These are phyloP conservation scores for Olyra latifolia DNA, from an alignment of 176 grass and related monocot genomes.

Conservation along the genomic window DNA sequence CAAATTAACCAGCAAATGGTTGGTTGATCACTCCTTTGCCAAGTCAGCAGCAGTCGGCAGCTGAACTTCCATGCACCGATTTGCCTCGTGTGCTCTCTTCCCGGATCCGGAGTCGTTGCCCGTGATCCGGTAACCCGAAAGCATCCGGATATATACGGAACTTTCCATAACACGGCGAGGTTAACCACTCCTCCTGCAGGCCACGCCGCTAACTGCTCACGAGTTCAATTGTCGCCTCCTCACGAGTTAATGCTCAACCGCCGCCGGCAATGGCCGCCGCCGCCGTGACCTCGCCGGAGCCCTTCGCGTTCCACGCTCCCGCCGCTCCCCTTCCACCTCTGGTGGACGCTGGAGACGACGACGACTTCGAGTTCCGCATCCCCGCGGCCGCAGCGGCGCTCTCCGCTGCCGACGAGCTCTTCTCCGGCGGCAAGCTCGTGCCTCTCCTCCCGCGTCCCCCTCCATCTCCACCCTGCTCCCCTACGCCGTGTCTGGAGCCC, in stretches of 20 bases:
- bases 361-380: constrained; percentile 65
- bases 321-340: background rate
- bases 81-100: constrained; percentile 43
- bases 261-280: constrained; percentile 45
- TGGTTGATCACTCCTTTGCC: background rate
- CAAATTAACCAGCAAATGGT: background rate
- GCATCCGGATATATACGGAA: background rate
- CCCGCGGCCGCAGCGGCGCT: constrained; percentile 44
- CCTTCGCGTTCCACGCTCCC: constrained; percentile 31
- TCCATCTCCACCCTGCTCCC: background rate
- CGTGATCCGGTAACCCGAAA: constrained; percentile 5
- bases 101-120: background rate
- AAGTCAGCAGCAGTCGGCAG: background rate
- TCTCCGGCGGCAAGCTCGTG: constrained; percentile 62
- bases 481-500: constrained; percentile 4
- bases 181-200: constrained; percentile 20
- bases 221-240: constrained; percentile 7
- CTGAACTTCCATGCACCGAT: background rate
- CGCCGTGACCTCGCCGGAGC: constrained; percentile 38
- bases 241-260: constrained; percentile 41
- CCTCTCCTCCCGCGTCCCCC: constrained; percentile 32
- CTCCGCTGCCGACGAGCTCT: constrained; percentile 72
- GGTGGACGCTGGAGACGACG: background rate
- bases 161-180: constrained; percentile 45
- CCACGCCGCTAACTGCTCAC: background rate